phyloP scores from a whole-genome alignment of 495 filamentous ascomycete genomes.

The Trichoderma reesei region DNA sequence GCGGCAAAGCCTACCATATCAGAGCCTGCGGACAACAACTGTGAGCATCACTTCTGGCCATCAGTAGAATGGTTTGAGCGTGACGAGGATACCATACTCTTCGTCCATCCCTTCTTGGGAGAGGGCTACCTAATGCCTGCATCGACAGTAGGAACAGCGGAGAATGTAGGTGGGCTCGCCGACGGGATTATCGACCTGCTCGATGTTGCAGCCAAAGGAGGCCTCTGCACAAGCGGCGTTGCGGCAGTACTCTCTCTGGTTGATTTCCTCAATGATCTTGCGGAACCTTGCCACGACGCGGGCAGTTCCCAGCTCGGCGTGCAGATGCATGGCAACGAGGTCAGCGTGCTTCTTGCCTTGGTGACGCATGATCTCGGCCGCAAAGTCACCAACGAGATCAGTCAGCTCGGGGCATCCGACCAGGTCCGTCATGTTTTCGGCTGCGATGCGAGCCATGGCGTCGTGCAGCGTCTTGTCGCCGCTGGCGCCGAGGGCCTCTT shows the following conservation, averaged over 20 bases:
- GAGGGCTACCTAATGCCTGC: neutral
- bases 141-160: neutral
- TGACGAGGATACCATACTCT: too few species aligned
- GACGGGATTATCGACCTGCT: neutral
- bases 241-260: neutral
- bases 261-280: neutral
- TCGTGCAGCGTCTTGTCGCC: neutral
- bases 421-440: neutral
- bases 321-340: neutral
- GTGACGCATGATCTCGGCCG: neutral
- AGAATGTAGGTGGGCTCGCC: neutral
- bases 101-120: neutral
- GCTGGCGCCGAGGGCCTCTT: neutral
- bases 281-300: neutral
- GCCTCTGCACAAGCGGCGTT: neutral
- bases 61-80: too few species aligned
- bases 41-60: too few species aligned
- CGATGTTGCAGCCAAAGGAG: neutral
- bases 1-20: neutral
- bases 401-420: neutral
- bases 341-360: neutral
- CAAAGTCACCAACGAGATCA: neutral
- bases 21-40: neutral
- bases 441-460: neutral
- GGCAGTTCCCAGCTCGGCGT: neutral